Conservation (phyloP, 768 basidiomycete species). For the Lactarius evosmus region DNA sequence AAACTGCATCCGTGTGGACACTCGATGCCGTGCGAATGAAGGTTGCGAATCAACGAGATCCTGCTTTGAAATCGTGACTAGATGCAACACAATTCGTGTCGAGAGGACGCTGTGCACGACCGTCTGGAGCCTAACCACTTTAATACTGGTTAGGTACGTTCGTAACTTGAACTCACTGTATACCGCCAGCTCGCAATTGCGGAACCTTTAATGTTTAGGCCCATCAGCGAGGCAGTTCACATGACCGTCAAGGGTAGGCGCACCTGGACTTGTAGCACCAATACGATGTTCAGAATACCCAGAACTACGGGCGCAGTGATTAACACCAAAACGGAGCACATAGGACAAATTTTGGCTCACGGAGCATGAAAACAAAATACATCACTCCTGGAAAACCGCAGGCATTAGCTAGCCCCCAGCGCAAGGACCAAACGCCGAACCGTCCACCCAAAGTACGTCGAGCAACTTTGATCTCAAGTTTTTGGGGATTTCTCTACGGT, state of each 20-base stretch:
- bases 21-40: background rate
- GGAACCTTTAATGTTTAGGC: background rate
- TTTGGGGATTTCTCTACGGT: background rate
- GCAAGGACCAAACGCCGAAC: background rate
- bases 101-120: constrained; percentile 17
- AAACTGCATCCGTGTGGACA: background rate
- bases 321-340: background rate
- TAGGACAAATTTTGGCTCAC: constrained; percentile 4
- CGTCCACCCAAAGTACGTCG: constrained; percentile 23
- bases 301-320: constrained; percentile 2
- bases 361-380: constrained; percentile 27
- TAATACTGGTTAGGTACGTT: background rate
- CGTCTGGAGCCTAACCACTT: constrained; percentile 16
- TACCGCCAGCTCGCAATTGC: constrained; percentile 5
- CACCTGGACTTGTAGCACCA: constrained; percentile 17
- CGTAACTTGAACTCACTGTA: constrained; percentile 13
- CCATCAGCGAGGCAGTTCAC: background rate
- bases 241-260: background rate
- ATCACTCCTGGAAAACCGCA: constrained; percentile 15
- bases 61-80: background rate
- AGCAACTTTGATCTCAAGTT: constrained; percentile 7
- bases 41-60: background rate
- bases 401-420: background rate
- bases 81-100: constrained; percentile 23
- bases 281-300: constrained; percentile 17